A percentile compares a stretch with the other conserved stretches of the same genome.
These are phyloP conservation scores for Leishmania major DNA, from an alignment of 208 protist species.

Conservation along the genomic window DNA sequence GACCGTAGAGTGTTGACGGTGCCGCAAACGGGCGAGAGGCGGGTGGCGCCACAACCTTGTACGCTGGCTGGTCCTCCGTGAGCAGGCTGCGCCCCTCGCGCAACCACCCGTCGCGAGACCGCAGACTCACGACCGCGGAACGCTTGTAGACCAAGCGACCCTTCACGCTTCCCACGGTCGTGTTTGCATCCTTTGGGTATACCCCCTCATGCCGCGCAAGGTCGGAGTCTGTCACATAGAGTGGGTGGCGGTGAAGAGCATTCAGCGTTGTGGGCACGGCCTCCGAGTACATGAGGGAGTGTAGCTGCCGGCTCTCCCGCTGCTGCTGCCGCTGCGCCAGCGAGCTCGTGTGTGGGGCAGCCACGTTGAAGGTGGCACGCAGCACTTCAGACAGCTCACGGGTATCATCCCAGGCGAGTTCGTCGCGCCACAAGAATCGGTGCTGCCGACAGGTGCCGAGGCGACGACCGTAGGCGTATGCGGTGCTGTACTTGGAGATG, in stretches of 20 bases:
- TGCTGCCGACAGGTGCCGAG: constrained; percentile 61
- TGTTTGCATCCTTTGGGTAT: constrained; percentile 79
- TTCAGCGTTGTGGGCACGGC: constrained; percentile 81
- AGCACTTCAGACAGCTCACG: constrained; percentile 80
- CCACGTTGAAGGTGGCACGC: constrained; percentile 51
- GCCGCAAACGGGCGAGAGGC: constrained; percentile 82
- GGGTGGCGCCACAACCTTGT: constrained; percentile 82
- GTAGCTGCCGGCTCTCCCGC: constrained; percentile 74
- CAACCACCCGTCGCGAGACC: constrained; percentile 89
- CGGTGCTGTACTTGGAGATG: constrained; percentile 78
- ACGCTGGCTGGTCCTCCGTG: constrained; percentile 61
- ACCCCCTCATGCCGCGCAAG: constrained; percentile 79
- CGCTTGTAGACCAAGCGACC: constrained; percentile 89
- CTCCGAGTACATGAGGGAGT: constrained; percentile 82
- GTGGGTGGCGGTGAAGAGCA: constrained; percentile 74
- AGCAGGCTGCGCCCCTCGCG: constrained; percentile 74
- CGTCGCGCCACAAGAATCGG: constrained; percentile 79
- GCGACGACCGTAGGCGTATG: constrained; percentile 56
- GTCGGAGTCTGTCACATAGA: constrained; percentile 86
- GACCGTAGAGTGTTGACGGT: constrained; percentile 73
- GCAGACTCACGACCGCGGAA: constrained; percentile 77
- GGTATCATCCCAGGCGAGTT: constrained; percentile 76
- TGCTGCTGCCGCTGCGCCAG: constrained; percentile 30
- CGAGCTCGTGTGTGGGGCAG: constrained; percentile 22
- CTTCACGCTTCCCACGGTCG: constrained; percentile 83